Conservation (phyloP, 2,329 filamentous ascomycete genomes). For the Colletotrichum lindemuthianum region DNA sequence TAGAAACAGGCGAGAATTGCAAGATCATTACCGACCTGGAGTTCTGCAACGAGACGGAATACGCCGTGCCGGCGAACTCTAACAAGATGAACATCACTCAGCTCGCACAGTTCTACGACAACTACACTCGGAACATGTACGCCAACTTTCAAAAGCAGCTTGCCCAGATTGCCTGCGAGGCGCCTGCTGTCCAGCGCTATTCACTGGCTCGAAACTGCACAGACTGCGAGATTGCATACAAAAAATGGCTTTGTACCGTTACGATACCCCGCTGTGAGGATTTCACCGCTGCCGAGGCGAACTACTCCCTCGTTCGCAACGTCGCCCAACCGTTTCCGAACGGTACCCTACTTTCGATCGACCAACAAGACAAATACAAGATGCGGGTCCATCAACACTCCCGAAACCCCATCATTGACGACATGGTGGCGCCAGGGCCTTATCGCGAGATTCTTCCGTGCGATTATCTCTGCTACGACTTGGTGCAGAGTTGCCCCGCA, state of each 20-base stretch:
- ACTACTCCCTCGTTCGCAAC: constrained; percentile 68
- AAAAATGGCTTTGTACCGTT: constrained; percentile 93
- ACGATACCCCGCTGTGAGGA: constrained; percentile 93
- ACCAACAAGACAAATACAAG: constrained; percentile 43
- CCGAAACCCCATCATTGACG: constrained; percentile 79
- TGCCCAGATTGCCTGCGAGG: constrained; percentile 86
- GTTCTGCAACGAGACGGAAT: constrained; percentile 89
- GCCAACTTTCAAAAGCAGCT: constrained; percentile 83
- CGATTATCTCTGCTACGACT: constrained; percentile 84
- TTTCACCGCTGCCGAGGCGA: constrained; percentile 65
- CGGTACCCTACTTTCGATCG: constrained; percentile 62
- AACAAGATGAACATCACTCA: constrained; percentile 65
- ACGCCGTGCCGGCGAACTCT: constrained; percentile 87
- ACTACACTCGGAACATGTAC: constrained; percentile 75
- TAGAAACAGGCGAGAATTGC: constrained; percentile 77
- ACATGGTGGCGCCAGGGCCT: constrained; percentile 78
- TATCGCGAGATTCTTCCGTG: constrained; percentile 95
- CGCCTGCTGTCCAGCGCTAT: constrained; percentile 77
- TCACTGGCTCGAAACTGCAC: constrained; percentile 81
- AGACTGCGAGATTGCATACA: constrained; percentile 85
- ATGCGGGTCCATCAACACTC: constrained; percentile 62
- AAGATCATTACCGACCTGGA: constrained; percentile 86
- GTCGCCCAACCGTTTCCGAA: constrained; percentile 77
- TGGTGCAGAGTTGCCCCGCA: constrained; percentile 87
- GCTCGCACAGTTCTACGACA: constrained; percentile 81